These are phyloP conservation scores for Canavalia ensiformis DNA, from an alignment of 306 rosid genomes.

Conservation along the genomic window DNA sequence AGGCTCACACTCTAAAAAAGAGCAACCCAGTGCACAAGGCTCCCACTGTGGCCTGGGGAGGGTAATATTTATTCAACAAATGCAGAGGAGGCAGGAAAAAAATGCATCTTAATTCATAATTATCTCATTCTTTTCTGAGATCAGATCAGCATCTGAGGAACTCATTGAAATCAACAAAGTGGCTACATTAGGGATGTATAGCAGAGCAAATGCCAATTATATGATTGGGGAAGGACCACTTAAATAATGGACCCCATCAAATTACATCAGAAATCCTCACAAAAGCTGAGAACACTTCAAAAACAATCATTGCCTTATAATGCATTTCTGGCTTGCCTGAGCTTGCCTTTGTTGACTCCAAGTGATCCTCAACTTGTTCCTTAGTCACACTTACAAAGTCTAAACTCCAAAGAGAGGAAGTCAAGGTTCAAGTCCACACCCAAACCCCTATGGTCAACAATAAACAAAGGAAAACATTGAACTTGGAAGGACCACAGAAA, in stretches of 20 bases:
- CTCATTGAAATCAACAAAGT: neutral
- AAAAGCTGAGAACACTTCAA: neutral
- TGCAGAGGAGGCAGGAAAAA: neutral
- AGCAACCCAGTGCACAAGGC: too few relatives aligned
- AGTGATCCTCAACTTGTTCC: neutral
- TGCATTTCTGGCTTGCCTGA: neutral
- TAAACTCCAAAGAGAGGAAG: too few relatives aligned
- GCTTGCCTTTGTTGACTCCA: neutral
- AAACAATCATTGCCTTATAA: neutral
- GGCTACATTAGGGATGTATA: neutral
- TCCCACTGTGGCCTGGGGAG: too few relatives aligned
- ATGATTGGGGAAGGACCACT: neutral
- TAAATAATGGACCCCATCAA: neutral
- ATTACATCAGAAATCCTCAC: neutral
- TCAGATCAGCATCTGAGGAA: constrained; percentile 22
- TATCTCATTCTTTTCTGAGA: neutral
- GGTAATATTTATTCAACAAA: neutral
- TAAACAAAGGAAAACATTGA: neutral
- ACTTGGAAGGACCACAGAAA: neutral
- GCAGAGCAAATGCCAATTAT: constrained; percentile 8
- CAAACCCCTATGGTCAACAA: neutral
- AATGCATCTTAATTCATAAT: neutral
- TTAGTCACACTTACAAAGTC: neutral
- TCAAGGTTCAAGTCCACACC: too few relatives aligned
- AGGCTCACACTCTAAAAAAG: too few relatives aligned